phyloP scores from a whole-genome alignment of 257 asterid genomes.

The Solanum neorickii region DNA sequence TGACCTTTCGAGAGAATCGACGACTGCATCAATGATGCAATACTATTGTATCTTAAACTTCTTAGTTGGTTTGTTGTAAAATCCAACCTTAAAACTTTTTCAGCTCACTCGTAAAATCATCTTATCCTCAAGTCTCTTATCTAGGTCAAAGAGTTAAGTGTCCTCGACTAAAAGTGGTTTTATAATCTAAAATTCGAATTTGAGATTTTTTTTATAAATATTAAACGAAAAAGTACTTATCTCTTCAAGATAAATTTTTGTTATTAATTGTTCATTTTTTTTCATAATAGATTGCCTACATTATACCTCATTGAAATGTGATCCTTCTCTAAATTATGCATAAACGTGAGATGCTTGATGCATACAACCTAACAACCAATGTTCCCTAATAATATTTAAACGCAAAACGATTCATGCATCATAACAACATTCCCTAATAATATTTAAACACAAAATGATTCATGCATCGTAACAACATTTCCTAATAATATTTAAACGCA shows the following conservation, averaged over 20 bases:
- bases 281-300: too few species aligned
- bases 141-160: neutral
- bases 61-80: neutral
- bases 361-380: neutral
- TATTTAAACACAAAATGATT: too few species aligned
- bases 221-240: neutral
- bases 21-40: too few species aligned
- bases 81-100: too few species aligned
- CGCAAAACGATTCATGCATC: too few species aligned
- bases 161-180: neutral
- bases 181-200: fast-evolving
- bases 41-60: too few species aligned
- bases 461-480: too few species aligned
- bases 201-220: neutral
- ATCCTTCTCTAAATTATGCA: neutral
- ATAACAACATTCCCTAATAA: too few species aligned
- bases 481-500: neutral
- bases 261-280: too few species aligned
- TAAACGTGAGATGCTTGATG: too few species aligned
- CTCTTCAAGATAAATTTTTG: too few species aligned
- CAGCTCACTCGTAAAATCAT: neutral
- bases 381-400: neutral
- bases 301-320: neutral
- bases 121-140: neutral
- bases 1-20: neutral